Evolutionary conservation across 768 basidiomycete species (phyloP).

Genomic region (Boletus sp.): DNA sequence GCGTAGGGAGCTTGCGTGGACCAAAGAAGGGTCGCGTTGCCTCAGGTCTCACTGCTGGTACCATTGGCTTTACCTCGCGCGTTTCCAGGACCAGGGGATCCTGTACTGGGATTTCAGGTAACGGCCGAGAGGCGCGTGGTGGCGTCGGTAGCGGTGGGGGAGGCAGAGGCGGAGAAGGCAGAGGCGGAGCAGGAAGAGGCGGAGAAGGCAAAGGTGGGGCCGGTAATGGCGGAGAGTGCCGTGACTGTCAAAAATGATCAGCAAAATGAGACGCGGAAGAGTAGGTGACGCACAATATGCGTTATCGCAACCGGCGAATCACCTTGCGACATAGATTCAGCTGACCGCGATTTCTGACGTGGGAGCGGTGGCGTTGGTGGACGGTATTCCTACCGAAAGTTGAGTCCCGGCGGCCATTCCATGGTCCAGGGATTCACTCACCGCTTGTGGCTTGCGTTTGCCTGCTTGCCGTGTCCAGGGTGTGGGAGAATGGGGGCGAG

Average conservation of each 20-base stretch:
- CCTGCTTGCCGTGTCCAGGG: conserved; percentile 29
- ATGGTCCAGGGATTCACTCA: conserved; percentile 15
- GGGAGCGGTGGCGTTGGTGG: conserved; percentile 58
- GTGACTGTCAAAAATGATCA: conserved; percentile 20
- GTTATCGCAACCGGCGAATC: conserved; percentile 30
- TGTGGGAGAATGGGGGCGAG: conserved; percentile 37
- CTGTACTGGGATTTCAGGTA: conserved; percentile 30
- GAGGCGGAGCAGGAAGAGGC: conserved; percentile 17
- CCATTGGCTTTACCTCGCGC: conserved; percentile 17
- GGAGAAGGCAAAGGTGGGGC: conserved; percentile 14
- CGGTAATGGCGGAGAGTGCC: conserved; percentile 25
- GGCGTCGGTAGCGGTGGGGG: conserved; percentile 28
- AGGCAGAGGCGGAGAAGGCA: conserved; percentile 25
- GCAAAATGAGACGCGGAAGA: not conserved
- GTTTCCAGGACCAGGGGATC: conserved; percentile 12
- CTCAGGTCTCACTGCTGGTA: conserved; percentile 18
- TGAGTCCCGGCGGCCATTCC: conserved; percentile 1
- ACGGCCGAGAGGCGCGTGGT: conserved; percentile 27
- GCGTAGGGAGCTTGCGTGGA: conserved; percentile 33
- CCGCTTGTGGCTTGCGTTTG: conserved; percentile 28
- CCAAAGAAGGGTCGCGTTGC: conserved; percentile 17
- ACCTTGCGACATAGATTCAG: conserved; percentile 30
- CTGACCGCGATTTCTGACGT: conserved; percentile 35
- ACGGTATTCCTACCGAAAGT: conserved; percentile 44
- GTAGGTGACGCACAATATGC: conserved; percentile 23